A percentile compares a stretch with the other conserved stretches of the same genome.
Conservation (phyloP, 1,284 basidiomycete genomes). For the Takashimella tepidaria region DNA sequence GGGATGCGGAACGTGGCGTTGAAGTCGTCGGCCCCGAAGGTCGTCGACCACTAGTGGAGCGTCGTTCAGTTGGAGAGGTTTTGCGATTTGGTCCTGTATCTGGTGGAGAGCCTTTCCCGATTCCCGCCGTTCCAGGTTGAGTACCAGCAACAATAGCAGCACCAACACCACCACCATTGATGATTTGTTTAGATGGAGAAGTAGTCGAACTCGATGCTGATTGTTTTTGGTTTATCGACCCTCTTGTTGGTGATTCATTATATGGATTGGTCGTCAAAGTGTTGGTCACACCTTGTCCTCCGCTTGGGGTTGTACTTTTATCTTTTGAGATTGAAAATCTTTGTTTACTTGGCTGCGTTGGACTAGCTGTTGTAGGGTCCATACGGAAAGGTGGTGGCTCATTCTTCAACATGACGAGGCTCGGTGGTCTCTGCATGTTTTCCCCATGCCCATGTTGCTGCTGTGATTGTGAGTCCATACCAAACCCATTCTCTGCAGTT, state of each 20-base stretch:
- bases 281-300: too few relatives aligned
- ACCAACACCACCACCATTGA: background rate
- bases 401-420: background rate
- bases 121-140: too few relatives aligned
- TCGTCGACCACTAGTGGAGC: background rate
- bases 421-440: background rate
- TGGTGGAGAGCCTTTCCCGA: background rate
- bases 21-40: background rate
- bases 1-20: background rate
- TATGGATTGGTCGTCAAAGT: too few relatives aligned
- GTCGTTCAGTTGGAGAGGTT: background rate
- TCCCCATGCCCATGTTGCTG: background rate
- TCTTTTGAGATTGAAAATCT: background rate
- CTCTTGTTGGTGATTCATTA: too few relatives aligned
- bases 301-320: too few relatives aligned
- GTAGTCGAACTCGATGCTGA: background rate
- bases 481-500: background rate
- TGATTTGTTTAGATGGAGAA: background rate
- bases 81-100: background rate
- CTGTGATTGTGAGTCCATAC: too few relatives aligned
- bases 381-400: background rate
- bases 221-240: background rate
- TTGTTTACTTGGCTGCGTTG: background rate
- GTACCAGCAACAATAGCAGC: background rate
- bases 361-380: too few relatives aligned